Percentiles rank a stretch among this genome's conserved stretches.
phyloP scores from a whole-genome alignment of 305 asterid species.

The Fraxinus xanthoxyloides region DNA sequence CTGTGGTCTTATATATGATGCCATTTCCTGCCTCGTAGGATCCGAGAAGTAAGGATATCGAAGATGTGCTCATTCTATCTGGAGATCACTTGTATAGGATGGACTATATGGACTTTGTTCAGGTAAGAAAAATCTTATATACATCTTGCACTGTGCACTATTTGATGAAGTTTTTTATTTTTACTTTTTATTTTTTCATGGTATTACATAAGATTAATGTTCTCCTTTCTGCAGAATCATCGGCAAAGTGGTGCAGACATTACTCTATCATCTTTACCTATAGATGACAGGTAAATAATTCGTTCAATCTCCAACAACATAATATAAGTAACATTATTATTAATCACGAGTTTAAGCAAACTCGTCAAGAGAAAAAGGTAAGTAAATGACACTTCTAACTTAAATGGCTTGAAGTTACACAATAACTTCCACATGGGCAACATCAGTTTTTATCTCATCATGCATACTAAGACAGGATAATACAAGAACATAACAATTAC shows the following conservation, averaged over 20 bases:
- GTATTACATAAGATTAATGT: constrained; percentile 9
- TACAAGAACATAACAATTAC: not conserved
- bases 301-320: not conserved
- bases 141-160: not conserved
- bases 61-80: constrained; percentile 87
- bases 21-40: constrained; percentile 43
- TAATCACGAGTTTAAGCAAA: not conserved
- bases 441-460: not conserved
- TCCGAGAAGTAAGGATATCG: constrained; percentile 87
- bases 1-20: not conserved
- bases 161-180: not conserved
- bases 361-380: not conserved
- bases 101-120: constrained; percentile 97
- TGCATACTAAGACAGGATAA: not conserved
- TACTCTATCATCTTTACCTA: constrained; percentile 73
- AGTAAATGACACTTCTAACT: not conserved
- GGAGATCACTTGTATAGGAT: constrained; percentile 97
- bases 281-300: constrained; percentile 64
- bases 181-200: not conserved
- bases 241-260: constrained; percentile 94
- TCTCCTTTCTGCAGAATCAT: constrained; percentile 59
- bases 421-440: not conserved
- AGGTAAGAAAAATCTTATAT: constrained; percentile 36
- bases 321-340: not conserved
- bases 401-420: not conserved